Evolutionary conservation across 2,329 filamentous ascomycete species (phyloP).

Genomic region (Claviceps quebecensis): DNA sequence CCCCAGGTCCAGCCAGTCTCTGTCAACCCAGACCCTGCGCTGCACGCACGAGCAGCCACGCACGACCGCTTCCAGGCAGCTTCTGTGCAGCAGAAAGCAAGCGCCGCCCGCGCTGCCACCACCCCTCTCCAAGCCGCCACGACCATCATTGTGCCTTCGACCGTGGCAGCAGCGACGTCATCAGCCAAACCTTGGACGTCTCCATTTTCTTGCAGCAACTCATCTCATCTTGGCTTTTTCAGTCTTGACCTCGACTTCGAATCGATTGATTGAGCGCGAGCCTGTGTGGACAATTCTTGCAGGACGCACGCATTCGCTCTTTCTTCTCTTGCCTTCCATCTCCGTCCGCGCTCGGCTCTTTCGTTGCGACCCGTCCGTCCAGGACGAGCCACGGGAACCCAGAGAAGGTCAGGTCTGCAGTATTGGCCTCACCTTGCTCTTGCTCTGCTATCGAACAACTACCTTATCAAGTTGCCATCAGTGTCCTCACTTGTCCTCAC

Average conservation of each 20-base stretch:
- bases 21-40: not conserved
- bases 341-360: slow-evolving; percentile 33
- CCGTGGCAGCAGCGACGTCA: slow-evolving; percentile 1
- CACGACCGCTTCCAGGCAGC: not conserved
- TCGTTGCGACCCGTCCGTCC: slow-evolving; percentile 38
- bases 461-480: not conserved
- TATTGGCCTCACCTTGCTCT: not conserved
- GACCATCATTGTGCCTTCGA: not conserved
- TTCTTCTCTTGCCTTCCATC: slow-evolving; percentile 32
- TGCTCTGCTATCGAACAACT: not conserved
- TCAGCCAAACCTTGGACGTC: not conserved
- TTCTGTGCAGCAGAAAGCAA: slow-evolving; percentile 1
- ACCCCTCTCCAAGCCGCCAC: not conserved
- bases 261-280: slow-evolving; percentile 9
- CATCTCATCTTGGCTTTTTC: too few relatives aligned
- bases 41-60: not conserved
- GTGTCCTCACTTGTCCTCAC: too few relatives aligned
- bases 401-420: not conserved
- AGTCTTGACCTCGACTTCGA: not conserved
- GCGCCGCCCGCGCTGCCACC: not conserved
- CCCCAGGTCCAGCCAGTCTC: slow-evolving; percentile 7
- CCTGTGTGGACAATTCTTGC: slow-evolving; percentile 25
- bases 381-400: slow-evolving; percentile 15
- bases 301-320: slow-evolving; percentile 34
- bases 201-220: not conserved